These are phyloP conservation scores for Cucurbitaria berberidis DNA, from an alignment of 2,329 filamentous ascomycete genomes.

Conservation along the genomic window DNA sequence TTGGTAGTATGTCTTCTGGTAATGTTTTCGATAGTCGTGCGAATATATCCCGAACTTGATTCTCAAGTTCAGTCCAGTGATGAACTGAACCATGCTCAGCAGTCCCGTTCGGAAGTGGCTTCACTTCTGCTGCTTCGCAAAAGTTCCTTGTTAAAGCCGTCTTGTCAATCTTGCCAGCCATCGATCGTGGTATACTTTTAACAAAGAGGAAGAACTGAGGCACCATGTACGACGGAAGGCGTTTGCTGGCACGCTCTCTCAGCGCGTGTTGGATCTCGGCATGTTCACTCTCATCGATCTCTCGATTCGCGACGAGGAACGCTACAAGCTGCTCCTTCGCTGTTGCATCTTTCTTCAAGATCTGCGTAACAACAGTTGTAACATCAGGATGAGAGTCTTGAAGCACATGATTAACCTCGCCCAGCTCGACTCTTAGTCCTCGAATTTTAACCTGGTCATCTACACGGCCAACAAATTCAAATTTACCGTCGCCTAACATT, in stretches of 20 bases:
- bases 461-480: slow-evolving; percentile 48
- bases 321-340: slow-evolving; percentile 46
- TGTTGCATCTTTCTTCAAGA: slow-evolving; percentile 31
- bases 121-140: slow-evolving; percentile 17
- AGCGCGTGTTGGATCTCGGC: slow-evolving; percentile 25
- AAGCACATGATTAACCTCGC: slow-evolving; percentile 46
- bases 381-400: slow-evolving; percentile 30
- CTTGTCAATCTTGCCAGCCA: slow-evolving; percentile 51
- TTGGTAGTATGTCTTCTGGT: slow-evolving; percentile 58
- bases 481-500: slow-evolving; percentile 47
- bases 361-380: slow-evolving; percentile 36
- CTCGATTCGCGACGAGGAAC: slow-evolving; percentile 30
- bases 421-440: slow-evolving; percentile 47
- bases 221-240: slow-evolving; percentile 49
- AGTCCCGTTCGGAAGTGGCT: neutral
- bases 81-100: slow-evolving; percentile 10
- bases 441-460: slow-evolving; percentile 52
- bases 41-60: slow-evolving; percentile 62
- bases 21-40: slow-evolving; percentile 64
- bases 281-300: slow-evolving; percentile 8
- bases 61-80: slow-evolving; percentile 61
- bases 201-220: slow-evolving; percentile 45
- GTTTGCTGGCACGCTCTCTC: slow-evolving; percentile 21
- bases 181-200: slow-evolving; percentile 44
- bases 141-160: slow-evolving; percentile 42